A percentile compares a stretch with the other conserved stretches of the same genome.
phyloP scores from a whole-genome alignment of 2,329 filamentous ascomycete species.

The Didymella pomorum region DNA sequence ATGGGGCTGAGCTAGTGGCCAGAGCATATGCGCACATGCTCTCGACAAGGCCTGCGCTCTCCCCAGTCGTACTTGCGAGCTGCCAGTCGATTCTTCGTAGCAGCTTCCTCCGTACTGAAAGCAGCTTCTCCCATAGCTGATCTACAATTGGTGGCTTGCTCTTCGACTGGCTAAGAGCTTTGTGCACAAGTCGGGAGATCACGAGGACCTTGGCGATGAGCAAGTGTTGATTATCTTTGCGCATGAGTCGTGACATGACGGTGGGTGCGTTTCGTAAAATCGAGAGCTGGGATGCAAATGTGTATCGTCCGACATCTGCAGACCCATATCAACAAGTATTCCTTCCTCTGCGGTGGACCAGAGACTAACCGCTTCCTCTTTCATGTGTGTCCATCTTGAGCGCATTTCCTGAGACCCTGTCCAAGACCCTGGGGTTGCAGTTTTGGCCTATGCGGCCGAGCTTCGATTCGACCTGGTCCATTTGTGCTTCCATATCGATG shows the following conservation, averaged over 20 bases:
- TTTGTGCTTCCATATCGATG: conserved; percentile 83
- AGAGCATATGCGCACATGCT: conserved; percentile 84
- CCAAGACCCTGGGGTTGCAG: conserved; percentile 77
- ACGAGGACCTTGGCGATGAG: conserved; percentile 72
- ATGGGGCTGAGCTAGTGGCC: conserved; percentile 78
- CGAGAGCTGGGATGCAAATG: conserved; percentile 64
- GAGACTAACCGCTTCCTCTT: conserved; percentile 52
- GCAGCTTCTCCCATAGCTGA: conserved; percentile 69
- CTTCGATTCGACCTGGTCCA: conserved; percentile 74
- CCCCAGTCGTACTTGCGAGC: conserved; percentile 47
- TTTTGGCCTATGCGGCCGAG: conserved; percentile 76
- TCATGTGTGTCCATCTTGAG: conserved; percentile 58
- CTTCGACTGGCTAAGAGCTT: conserved; percentile 68
- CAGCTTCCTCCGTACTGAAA: conserved; percentile 68
- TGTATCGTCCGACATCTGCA: conserved; percentile 54
- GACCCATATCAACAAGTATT: conserved; percentile 20
- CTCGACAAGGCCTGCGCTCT: conserved; percentile 66
- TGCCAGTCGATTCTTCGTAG: conserved; percentile 69
- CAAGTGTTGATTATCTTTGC: conserved; percentile 60
- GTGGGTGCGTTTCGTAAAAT: conserved; percentile 65
- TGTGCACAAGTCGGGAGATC: conserved; percentile 76
- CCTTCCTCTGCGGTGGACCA: conserved; percentile 22
- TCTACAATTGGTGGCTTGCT: conserved; percentile 64
- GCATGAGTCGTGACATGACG: conserved; percentile 62
- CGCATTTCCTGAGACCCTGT: conserved; percentile 68